Evolutionary conservation across 371 early-diverging fungal genomes (phyloP).

Genomic region (Rhizopus stolonifer): DNA sequence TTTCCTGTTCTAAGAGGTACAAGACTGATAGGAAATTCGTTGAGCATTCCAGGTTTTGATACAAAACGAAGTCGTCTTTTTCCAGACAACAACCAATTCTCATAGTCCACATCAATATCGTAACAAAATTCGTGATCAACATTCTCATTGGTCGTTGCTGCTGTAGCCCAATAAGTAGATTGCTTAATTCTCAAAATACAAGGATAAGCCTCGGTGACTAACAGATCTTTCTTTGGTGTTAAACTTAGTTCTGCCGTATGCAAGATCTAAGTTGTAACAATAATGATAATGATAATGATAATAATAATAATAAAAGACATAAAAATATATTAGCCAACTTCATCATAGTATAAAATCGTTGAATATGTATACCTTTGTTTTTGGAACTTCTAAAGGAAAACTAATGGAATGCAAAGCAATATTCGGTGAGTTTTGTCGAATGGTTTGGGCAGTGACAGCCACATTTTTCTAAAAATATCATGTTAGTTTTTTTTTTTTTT

Average conservation of each 20-base stretch:
- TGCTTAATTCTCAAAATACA: conserved; percentile 58
- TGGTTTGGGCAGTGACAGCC: conserved; percentile 39
- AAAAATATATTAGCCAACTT: too few species aligned
- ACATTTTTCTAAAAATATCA: too few species aligned
- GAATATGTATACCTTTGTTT: conserved; percentile 34
- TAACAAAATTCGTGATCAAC: conserved; percentile 53
- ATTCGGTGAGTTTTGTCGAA: conserved; percentile 29
- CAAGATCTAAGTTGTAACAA: conserved; percentile 29
- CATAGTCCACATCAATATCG: conserved; percentile 69
- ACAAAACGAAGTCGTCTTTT: conserved; percentile 59
- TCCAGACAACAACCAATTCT: conserved; percentile 72
- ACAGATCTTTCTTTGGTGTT: conserved; percentile 38
- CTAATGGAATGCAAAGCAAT: conserved; percentile 36
- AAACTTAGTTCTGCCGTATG: conserved; percentile 62
- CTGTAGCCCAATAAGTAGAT: conserved; percentile 55
- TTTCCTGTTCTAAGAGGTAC: conserved; percentile 71
- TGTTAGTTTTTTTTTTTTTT: too few species aligned
- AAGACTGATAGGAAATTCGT: conserved; percentile 57
- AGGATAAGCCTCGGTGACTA: conserved; percentile 58
- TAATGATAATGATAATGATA: too few species aligned
- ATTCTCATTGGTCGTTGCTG: conserved; percentile 7
- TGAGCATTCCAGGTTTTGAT: conserved; percentile 57
- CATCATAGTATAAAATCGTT: too few species aligned
- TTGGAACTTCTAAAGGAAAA: conserved; percentile 55
- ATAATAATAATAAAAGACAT: too few species aligned